Evolutionary conservation across 305 asterid species (phyloP), one percentile per base, ranked within the genome.

Genomic region (Nicotiana rustica): DNA sequence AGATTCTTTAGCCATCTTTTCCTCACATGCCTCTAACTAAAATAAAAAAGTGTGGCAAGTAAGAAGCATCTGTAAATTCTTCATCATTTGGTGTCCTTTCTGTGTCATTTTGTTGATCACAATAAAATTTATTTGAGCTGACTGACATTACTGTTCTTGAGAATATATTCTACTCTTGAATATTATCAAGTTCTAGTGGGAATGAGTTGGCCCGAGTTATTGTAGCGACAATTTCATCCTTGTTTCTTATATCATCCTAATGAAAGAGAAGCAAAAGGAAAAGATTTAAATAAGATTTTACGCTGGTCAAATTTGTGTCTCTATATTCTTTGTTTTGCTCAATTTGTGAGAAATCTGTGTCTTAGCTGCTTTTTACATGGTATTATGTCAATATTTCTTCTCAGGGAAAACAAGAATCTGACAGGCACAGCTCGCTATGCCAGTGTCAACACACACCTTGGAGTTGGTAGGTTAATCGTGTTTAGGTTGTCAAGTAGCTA

Each of bases 351-450:
- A 71, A 47, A 47, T 83, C 60, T 60, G 55, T 52, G 10, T 56
- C 14, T 38, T 79, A 21, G 33, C 73, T 36, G 25, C 66, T 81
- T 33, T 67, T 65, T 13, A 21, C 56, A 57, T 86, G 65, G 87
- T 78, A 83, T 84, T 83, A 7, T 65, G 79, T 78, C 41, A 41
- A 86, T 66, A 67, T 36, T 81, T 56, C 21, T 82, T 84, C 82
- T 64, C 91, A 95, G 99, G 93, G 99, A 95, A 92, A 95, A 94
- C 90, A 95, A 95, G 94, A 95, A 92, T 89, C 97, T 95, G 81
- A 95, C 99, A 12, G 99, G 98, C 79, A 95, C 98, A 65, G 99
- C 99, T 86, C 96, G 99, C 57, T 95, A 95, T 83, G 99, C 97
- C 81, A 95, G 99, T 89, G 99, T 94, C 80, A 93, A 93, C 84